phyloP scores from a whole-genome alignment of 192 early-diverging fungal species.

The Entomortierella lignicola region DNA sequence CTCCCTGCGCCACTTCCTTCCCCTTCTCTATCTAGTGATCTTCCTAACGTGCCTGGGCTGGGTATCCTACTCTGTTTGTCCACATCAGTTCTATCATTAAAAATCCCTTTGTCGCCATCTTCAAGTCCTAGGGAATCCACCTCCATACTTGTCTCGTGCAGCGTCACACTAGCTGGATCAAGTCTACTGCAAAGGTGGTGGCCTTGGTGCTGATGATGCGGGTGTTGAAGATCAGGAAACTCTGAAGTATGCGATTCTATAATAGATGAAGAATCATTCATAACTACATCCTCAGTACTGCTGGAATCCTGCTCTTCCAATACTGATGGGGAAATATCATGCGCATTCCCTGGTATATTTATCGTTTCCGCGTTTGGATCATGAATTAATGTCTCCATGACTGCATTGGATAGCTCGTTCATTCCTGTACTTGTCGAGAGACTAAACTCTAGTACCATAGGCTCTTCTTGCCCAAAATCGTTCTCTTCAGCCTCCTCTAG shows the following conservation, averaged over 20 bases:
- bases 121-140: conserved; percentile 5
- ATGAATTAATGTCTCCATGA: neutral
- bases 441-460: neutral
- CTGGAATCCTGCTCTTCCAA: neutral
- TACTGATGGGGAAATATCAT: neutral
- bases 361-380: neutral
- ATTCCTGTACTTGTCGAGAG: conserved; percentile 5
- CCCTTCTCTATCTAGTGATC: conserved; percentile 19
- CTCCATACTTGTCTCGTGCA: conserved; percentile 14
- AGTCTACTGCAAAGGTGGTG: conserved; percentile 5
- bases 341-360: neutral
- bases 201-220: conserved; percentile 5
- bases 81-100: neutral
- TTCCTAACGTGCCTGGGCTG: conserved; percentile 22
- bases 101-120: neutral
- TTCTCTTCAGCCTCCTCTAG: neutral
- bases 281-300: conserved; percentile 3
- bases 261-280: neutral
- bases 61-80: neutral
- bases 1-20: conserved; percentile 35
- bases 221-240: conserved; percentile 30
- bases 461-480: neutral
- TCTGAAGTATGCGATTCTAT: too few relatives aligned
- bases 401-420: neutral
- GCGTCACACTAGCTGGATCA: neutral